Conservation (phyloP, 2,329 filamentous ascomycete genomes). For the Sarocladiaceae sp. region DNA sequence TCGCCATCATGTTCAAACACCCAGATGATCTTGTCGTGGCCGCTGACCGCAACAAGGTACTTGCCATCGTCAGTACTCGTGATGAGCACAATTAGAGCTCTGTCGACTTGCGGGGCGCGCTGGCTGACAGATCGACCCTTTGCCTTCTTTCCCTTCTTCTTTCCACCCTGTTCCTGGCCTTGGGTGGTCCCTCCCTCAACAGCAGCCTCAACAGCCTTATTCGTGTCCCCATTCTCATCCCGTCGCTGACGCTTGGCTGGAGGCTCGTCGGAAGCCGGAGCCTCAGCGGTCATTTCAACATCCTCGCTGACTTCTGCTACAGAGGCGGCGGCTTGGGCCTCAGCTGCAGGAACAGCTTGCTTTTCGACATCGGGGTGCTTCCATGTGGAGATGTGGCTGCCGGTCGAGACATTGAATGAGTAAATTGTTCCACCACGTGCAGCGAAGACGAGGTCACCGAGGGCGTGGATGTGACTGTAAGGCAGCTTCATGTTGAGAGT, state of each 20-base stretch:
- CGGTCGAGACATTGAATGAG: constrained; percentile 54
- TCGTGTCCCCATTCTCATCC: constrained; percentile 15
- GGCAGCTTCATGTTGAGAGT: constrained; percentile 41
- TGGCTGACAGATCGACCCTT: constrained; percentile 22
- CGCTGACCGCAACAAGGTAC: constrained; percentile 71
- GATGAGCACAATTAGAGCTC: constrained; percentile 44
- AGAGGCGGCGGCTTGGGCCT: neutral
- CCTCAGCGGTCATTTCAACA: constrained; percentile 11
- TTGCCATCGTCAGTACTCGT: constrained; percentile 55
- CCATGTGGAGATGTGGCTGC: constrained; percentile 57
- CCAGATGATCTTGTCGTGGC: constrained; percentile 86
- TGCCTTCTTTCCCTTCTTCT: constrained; percentile 20
- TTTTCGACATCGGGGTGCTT: constrained; percentile 37
- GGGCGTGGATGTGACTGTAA: constrained; percentile 57
- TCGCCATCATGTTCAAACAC: constrained; percentile 64
- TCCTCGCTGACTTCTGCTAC: constrained; percentile 13
- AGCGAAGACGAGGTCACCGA: constrained; percentile 58
- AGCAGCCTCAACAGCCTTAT: constrained; percentile 2
- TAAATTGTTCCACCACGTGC: constrained; percentile 68
- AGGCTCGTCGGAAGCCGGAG: constrained; percentile 21
- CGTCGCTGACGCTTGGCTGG: constrained; percentile 28
- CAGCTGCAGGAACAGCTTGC: constrained; percentile 15
- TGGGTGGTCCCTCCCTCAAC: constrained; percentile 16
- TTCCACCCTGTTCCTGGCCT: constrained; percentile 9
- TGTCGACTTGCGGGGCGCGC: neutral